Evolutionary conservation across 352 stramenopile species (phyloP), one percentile per base, ranked within the genome.

Genomic region (Globisporangium lucens): DNA sequence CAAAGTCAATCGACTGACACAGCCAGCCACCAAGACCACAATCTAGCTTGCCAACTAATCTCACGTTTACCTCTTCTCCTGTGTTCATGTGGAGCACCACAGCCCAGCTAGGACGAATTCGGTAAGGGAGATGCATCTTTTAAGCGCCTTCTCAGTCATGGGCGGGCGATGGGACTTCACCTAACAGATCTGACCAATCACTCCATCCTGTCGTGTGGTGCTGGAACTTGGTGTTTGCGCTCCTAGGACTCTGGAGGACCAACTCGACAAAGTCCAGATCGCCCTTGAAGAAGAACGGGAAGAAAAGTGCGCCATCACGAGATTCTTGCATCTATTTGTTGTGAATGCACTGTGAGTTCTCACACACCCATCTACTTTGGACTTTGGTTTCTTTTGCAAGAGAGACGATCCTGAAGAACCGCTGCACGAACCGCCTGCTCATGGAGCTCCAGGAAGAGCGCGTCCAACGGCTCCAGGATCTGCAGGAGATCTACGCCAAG

Each of bases 401-500:
- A 72, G 84, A 89, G 67, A 85, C 62, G 20, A 90, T 93, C 29
- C 53, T 93, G 52, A 90, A 89, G 61, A 86, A 93, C 49, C 79
- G 82, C 15, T 74, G 77, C 20, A 90, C 82, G 10, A 93, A 90
- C 57, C 80, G 80, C 24, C 60, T 93, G 41, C 47, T 93, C 20
- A 81, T 91, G 65, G 79, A 93, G 55, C 71, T 93, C 3, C 76
- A 87, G 38, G 84, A 92, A 64, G 82, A 92, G 58, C 84, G 84
- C n/a, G 82, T 92, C 4, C 84, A 93, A 60, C 71, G 84, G 38
- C 63, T 93, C n/a, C 84, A 93, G 51, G 84, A 93, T 71, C 69
- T 91, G 7, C 78, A 93, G 55, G 84, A 93, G 63, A 93, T 93
- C 64, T 93, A 93, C 60, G 73, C 82, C 13, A 93, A 93, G 62